Conservation (phyloP, 208 protist species). For the Leishmania amazonensis region DNA sequence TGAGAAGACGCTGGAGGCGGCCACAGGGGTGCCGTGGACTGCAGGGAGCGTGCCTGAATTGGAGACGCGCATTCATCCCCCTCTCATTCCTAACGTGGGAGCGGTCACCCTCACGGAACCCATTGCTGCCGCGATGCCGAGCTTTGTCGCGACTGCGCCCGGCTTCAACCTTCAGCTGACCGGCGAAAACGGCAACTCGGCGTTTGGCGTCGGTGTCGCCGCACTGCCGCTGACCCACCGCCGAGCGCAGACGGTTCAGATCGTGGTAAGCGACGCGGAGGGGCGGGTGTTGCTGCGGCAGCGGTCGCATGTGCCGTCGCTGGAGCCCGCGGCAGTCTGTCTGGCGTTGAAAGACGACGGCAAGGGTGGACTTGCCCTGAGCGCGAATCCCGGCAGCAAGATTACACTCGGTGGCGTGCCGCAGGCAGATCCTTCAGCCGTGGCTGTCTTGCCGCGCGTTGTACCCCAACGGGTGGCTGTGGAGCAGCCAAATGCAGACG, state of each 20-base stretch:
- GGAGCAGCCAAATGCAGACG: slow-evolving; percentile 44
- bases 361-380: slow-evolving; percentile 28
- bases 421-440: slow-evolving; percentile 14
- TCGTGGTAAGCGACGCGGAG: slow-evolving; percentile 45
- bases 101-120: neutral
- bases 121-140: neutral
- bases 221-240: slow-evolving; percentile 50
- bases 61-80: slow-evolving; percentile 45
- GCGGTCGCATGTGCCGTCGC: slow-evolving; percentile 48
- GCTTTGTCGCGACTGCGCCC: slow-evolving; percentile 43
- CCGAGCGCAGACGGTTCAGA: slow-evolving; percentile 50
- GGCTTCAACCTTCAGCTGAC: slow-evolving; percentile 62
- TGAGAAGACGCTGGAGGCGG: neutral
- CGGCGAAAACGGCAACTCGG: slow-evolving; percentile 56
- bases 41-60: slow-evolving; percentile 42
- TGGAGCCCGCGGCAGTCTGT: slow-evolving; percentile 32
- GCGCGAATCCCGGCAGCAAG: slow-evolving; percentile 10
- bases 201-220: slow-evolving; percentile 40
- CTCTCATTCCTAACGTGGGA: neutral
- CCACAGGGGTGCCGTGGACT: neutral
- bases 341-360: slow-evolving; percentile 41
- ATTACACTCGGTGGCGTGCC: slow-evolving; percentile 20
- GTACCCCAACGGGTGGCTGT: slow-evolving; percentile 30
- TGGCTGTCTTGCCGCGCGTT: slow-evolving; percentile 27
- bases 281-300: slow-evolving; percentile 59